Conservation (phyloP, 2,329 filamentous ascomycete species). For the Periconia sp. region DNA sequence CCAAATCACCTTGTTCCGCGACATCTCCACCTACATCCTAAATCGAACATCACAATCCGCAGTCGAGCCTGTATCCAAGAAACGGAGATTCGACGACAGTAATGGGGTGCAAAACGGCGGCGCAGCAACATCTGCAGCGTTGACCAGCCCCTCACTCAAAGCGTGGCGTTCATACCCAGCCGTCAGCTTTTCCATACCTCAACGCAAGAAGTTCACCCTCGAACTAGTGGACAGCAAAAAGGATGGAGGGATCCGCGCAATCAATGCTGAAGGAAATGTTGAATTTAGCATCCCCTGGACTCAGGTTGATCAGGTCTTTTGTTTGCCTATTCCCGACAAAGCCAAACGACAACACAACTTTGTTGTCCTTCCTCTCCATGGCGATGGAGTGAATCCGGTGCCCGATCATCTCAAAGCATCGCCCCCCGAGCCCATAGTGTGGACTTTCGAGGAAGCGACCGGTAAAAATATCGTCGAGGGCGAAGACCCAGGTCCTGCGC, state of each 20-base stretch:
- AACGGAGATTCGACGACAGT: slow-evolving; percentile 41
- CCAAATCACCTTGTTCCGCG: slow-evolving; percentile 37
- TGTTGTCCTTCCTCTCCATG: slow-evolving; percentile 58
- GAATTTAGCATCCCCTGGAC: slow-evolving; percentile 56
- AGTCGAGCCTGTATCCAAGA: slow-evolving; percentile 38
- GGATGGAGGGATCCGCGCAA: slow-evolving; percentile 50
- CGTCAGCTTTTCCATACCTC: slow-evolving; percentile 63
- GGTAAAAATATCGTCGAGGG: slow-evolving; percentile 48
- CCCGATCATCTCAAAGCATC: slow-evolving; percentile 43
- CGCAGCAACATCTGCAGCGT: slow-evolving; percentile 12
- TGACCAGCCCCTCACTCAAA: slow-evolving; percentile 24
- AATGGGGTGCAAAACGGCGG: slow-evolving; percentile 21
- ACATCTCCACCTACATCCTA: slow-evolving; percentile 41
- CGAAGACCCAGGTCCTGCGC: slow-evolving; percentile 43
- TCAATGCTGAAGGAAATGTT: slow-evolving; percentile 54
- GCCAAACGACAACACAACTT: slow-evolving; percentile 65
- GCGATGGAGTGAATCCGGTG: slow-evolving; percentile 50
- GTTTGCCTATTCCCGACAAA: slow-evolving; percentile 66
- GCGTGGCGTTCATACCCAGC: slow-evolving; percentile 45
- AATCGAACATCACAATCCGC: slow-evolving; percentile 23
- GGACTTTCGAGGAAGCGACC: slow-evolving; percentile 59
- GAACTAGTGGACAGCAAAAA: slow-evolving; percentile 52
- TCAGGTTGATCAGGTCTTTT: slow-evolving; percentile 60
- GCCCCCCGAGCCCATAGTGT: slow-evolving; percentile 59
- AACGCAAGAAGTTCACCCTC: slow-evolving; percentile 64